A percentile compares a stretch with the other conserved stretches of the same genome.
phyloP scores from a whole-genome alignment of 139 green algal genomes.

The Axilococcus clingmanii region DNA sequence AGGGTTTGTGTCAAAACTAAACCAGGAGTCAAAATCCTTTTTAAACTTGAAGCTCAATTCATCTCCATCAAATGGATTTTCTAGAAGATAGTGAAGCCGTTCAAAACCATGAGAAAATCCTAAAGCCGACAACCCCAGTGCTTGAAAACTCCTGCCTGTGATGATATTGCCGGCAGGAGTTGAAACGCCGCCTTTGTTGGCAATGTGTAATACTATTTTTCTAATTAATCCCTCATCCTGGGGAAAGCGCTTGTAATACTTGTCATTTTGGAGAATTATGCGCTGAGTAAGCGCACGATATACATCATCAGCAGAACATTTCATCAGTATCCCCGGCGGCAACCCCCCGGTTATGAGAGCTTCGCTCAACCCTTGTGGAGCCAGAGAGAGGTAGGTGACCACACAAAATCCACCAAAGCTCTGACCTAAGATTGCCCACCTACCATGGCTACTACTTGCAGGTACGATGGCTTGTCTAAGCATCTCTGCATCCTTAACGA shows the following conservation, averaged over 20 bases:
- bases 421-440: conserved; percentile 83
- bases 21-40: conserved; percentile 58
- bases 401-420: conserved; percentile 93
- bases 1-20: conserved; percentile 83
- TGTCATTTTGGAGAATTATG: conserved; percentile 63
- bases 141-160: conserved; percentile 65
- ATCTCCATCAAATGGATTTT: conserved; percentile 61
- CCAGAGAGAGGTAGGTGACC: conserved; percentile 75
- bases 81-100: conserved; percentile 76
- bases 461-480: conserved; percentile 61
- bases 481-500: conserved; percentile 78
- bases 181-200: conserved; percentile 32
- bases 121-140: conserved; percentile 51
- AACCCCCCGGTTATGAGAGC: conserved; percentile 71
- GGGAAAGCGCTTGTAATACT: conserved; percentile 76
- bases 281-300: conserved; percentile 52
- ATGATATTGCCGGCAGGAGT: conserved; percentile 62
- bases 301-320: conserved; percentile 50
- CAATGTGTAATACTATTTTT: conserved; percentile 62
- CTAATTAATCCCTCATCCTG: conserved; percentile 31
- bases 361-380: conserved; percentile 30
- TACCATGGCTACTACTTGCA: conserved; percentile 38
- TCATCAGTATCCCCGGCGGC: conserved; percentile 44
- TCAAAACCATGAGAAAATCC: conserved; percentile 72
- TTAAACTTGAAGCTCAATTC: conserved; percentile 63